Percentiles rank a stretch among this genome's conserved stretches.
Evolutionary conservation across 139 green algal genomes (phyloP).

Genomic region (Yamagishiella unicocca): DNA sequence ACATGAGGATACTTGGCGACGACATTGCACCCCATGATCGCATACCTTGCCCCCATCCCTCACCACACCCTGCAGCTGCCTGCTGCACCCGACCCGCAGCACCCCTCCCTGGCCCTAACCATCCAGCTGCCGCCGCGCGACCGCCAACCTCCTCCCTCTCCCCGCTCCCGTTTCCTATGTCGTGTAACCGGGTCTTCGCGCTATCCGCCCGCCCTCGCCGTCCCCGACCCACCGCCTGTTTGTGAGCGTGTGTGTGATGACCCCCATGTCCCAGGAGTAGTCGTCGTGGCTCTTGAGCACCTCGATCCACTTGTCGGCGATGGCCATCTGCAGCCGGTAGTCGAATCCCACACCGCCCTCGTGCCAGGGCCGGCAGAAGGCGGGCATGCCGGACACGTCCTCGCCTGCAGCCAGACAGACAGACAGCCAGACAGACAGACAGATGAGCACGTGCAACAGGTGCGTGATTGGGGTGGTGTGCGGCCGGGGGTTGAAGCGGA

Average conservation of each 20-base stretch:
- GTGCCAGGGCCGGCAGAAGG: slow-evolving; percentile 87
- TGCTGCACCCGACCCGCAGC: neutral
- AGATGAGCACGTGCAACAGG: too few species aligned
- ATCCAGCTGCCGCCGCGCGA: neutral
- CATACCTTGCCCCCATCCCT: too few species aligned
- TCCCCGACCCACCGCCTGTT: slow-evolving; percentile 75
- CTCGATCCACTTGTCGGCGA: slow-evolving; percentile 99
- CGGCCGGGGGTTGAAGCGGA: too few species aligned
- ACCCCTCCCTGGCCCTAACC: neutral
- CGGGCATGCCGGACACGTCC: slow-evolving; percentile 98
- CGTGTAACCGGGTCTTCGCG: neutral
- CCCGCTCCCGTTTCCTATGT: neutral
- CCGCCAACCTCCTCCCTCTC: neutral
- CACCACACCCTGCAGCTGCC: neutral
- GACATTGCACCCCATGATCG: too few species aligned
- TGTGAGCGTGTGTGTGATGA: slow-evolving; percentile 95
- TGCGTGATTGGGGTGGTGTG: neutral
- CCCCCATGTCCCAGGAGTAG: slow-evolving; percentile 94
- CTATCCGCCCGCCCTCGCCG: neutral
- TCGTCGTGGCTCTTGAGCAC: slow-evolving; percentile 81
- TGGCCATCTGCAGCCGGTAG: slow-evolving; percentile 98
- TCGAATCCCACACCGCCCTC: slow-evolving; percentile 98
- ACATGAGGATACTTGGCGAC: too few species aligned
- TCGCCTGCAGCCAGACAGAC: slow-evolving; percentile 61
- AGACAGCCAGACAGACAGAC: too few species aligned